Percentiles rank a stretch among this genome's conserved stretches.
These are phyloP conservation scores for Atalantia buxifolia DNA, from an alignment of 345 rosid species.

Conservation along the genomic window DNA sequence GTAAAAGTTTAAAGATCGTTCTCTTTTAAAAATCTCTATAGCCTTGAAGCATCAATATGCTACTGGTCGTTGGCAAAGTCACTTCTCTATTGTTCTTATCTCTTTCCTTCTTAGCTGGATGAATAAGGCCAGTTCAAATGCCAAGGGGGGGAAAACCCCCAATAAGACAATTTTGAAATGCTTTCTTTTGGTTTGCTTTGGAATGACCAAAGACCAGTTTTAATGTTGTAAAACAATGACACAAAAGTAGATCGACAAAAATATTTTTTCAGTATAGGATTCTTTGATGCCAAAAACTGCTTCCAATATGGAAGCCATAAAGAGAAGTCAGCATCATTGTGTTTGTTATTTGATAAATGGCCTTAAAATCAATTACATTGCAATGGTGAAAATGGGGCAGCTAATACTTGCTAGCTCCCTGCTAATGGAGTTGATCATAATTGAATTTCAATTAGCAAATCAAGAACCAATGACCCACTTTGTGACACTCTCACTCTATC, in stretches of 20 bases:
- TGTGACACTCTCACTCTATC: not conserved
- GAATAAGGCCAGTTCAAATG: slow-evolving; percentile 5
- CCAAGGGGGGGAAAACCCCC: slow-evolving; percentile 7
- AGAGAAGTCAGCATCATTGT: slow-evolving; percentile 21
- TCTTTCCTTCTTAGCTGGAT: not conserved
- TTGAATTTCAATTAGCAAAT: not conserved
- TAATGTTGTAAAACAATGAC: slow-evolving; percentile 8
- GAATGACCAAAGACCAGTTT: slow-evolving; percentile 23
- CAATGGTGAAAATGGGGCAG: slow-evolving; percentile 1
- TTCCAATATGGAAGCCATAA: slow-evolving; percentile 34
- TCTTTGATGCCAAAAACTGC: slow-evolving; percentile 26
- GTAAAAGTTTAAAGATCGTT: no score
- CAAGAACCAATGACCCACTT: not conserved
- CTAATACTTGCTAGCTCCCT: not conserved
- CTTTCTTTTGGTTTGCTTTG: slow-evolving; percentile 34
- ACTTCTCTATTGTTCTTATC: not conserved
- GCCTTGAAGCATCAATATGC: not conserved
- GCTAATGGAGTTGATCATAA: slow-evolving; percentile 30
- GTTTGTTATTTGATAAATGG: slow-evolving; percentile 14
- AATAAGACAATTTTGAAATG: slow-evolving; percentile 12
- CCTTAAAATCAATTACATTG: slow-evolving; percentile 1
- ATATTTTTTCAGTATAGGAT: slow-evolving; percentile 19
- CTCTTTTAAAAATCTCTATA: not conserved
- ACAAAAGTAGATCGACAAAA: slow-evolving; percentile 6
- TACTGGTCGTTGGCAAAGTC: not conserved